A percentile compares a stretch with the other conserved stretches of the same genome.
These are phyloP conservation scores for Nicotiana noctiflora DNA, from an alignment of 257 asterid species.

Conservation along the genomic window DNA sequence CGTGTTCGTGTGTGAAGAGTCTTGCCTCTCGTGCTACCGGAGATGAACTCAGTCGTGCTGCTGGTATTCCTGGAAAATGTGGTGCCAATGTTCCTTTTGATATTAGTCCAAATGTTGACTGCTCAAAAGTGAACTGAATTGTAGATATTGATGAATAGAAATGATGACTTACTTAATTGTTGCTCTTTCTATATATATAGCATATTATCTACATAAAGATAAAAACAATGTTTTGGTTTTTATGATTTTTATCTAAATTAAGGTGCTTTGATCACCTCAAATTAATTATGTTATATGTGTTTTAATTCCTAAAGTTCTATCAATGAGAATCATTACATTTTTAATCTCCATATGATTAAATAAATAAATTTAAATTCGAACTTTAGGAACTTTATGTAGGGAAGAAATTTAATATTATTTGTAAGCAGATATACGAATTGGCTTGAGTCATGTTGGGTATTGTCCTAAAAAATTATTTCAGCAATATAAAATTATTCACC, in stretches of 20 bases:
- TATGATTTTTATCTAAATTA: background rate
- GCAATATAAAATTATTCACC: too few relatives aligned
- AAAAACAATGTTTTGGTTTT: background rate
- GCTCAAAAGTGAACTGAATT: constrained; percentile 2
- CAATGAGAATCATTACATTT: background rate
- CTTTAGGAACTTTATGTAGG: too few relatives aligned
- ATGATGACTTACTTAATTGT: background rate
- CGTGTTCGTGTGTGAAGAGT: constrained; percentile 6
- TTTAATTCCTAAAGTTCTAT: background rate
- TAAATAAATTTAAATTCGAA: background rate
- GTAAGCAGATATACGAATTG: too few relatives aligned
- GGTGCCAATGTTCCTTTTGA: constrained; percentile 5
- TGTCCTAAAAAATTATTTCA: too few relatives aligned
- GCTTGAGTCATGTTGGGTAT: too few relatives aligned
- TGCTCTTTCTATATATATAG: background rate
- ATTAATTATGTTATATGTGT: background rate
- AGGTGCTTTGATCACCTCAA: background rate
- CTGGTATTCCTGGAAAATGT: constrained; percentile 9
- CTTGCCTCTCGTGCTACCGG: background rate
- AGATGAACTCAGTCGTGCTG: background rate
- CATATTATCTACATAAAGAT: background rate
- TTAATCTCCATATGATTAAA: background rate
- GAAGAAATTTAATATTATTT: too few relatives aligned
- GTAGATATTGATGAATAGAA: background rate
- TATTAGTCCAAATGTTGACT: constrained; percentile 11